phyloP scores from a whole-genome alignment of 805 yeast genomes.

The Deakozyma indianensis region DNA sequence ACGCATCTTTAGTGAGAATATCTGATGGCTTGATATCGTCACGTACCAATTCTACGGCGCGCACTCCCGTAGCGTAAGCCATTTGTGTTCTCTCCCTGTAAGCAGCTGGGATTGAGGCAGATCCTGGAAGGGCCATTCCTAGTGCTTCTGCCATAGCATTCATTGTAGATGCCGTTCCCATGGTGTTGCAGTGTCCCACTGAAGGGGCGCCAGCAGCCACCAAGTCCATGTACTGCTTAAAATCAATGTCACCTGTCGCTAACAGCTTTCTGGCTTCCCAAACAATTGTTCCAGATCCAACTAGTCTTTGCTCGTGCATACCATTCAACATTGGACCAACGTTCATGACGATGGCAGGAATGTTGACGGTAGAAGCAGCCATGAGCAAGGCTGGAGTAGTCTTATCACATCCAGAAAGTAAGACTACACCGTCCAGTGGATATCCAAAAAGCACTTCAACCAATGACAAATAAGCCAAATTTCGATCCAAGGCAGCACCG shows the following conservation, averaged over 20 bases:
- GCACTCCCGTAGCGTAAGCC: conserved; percentile 66
- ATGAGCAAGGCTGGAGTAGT: conserved; percentile 40
- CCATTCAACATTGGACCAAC: conserved; percentile 28
- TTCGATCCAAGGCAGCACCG: conserved; percentile 14
- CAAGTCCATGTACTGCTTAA: conserved; percentile 12
- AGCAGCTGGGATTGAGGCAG: conserved; percentile 76
- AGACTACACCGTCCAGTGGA: conserved; percentile 15
- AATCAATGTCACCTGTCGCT: conserved; percentile 12
- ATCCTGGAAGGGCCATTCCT: conserved; percentile 79
- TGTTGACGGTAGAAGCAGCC: conserved; percentile 41
- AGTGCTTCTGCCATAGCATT: conserved; percentile 87
- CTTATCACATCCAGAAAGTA: conserved; percentile 29
- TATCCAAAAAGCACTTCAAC: conserved; percentile 14
- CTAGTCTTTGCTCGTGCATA: conserved; percentile 9
- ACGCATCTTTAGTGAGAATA: conserved; percentile 70
- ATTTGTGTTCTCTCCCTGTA: conserved; percentile 55
- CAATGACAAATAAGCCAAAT: conserved; percentile 12
- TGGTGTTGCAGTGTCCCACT: conserved; percentile 94
- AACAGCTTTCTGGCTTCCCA: conserved; percentile 13
- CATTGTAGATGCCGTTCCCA: conserved; percentile 95
- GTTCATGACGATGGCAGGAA: conserved; percentile 38
- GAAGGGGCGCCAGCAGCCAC: conserved; percentile 41
- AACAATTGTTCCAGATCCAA: conserved; percentile 16
- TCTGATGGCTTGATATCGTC: conserved; percentile 68
- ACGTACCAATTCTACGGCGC: conserved; percentile 58